Percentiles rank a stretch among this genome's conserved stretches.
These are phyloP conservation scores for Sporobolomyces phaffii DNA, from an alignment of 768 basidiomycete genomes.

Conservation along the genomic window DNA sequence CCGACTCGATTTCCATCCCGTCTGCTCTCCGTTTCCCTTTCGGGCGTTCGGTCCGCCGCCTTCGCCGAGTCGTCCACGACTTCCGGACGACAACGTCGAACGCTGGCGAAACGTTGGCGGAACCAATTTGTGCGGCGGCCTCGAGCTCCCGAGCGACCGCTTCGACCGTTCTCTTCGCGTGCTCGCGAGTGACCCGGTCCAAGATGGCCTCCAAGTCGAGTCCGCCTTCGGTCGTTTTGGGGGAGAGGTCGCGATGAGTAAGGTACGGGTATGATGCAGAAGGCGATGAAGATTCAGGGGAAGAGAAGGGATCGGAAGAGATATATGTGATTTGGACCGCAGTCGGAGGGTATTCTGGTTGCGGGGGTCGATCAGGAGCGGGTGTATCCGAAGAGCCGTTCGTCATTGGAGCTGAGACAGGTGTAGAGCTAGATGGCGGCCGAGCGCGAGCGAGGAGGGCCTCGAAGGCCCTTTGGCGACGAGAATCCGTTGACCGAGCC, in stretches of 20 bases:
- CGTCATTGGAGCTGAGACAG: neutral
- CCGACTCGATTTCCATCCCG: neutral
- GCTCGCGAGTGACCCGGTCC: neutral
- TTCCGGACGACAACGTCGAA: too few relatives aligned
- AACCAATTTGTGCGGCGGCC: too few relatives aligned
- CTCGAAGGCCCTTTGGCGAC: neutral
- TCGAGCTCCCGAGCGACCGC: neutral
- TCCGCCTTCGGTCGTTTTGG: neutral
- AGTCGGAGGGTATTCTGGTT: neutral
- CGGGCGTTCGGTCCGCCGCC: neutral
- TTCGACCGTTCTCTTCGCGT: conserved; percentile 6
- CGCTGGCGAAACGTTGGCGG: too few relatives aligned
- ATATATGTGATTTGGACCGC: neutral
- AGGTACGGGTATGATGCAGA: too few relatives aligned
- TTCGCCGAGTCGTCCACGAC: too few relatives aligned
- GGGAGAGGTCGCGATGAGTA: too few relatives aligned
- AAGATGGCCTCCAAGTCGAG: conserved; percentile 13
- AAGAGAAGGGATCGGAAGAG: neutral
- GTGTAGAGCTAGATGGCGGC: neutral
- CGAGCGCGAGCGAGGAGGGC: neutral
- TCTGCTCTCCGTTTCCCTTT: too few relatives aligned
- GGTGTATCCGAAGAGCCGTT: too few relatives aligned
- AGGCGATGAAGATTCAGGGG: neutral
- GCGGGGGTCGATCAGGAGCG: neutral
- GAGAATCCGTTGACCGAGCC: neutral